These are phyloP conservation scores for Penicillium sp. DNA, from an alignment of 2,329 filamentous ascomycete genomes.

Conservation along the genomic window DNA sequence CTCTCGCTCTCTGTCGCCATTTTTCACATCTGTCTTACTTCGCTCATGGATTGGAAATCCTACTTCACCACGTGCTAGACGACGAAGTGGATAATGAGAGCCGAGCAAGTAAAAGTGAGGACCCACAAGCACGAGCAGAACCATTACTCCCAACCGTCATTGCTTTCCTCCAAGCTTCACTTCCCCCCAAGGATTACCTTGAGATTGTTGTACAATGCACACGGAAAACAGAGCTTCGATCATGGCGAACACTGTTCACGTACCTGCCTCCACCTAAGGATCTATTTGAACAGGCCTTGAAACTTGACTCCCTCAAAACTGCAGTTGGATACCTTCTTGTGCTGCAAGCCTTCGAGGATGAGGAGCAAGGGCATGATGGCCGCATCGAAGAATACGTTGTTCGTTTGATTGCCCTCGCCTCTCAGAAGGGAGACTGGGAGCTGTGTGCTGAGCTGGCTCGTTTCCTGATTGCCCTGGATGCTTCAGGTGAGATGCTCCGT, in stretches of 20 bases:
- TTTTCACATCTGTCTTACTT: slow-evolving; percentile 87
- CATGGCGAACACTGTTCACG: slow-evolving; percentile 86
- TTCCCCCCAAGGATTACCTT: slow-evolving; percentile 64
- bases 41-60: slow-evolving; percentile 79
- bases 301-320: slow-evolving; percentile 79
- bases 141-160: slow-evolving; percentile 44
- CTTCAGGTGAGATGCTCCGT: slow-evolving; percentile 66
- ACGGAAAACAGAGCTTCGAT: slow-evolving; percentile 88
- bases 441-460: slow-evolving; percentile 87
- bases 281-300: slow-evolving; percentile 84
- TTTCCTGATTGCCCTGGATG: slow-evolving; percentile 89
- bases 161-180: slow-evolving; percentile 60
- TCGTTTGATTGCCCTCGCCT: slow-evolving; percentile 69
- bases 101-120: slow-evolving; percentile 22
- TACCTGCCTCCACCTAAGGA: slow-evolving; percentile 84
- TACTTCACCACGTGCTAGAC: slow-evolving; percentile 86
- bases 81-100: slow-evolving; percentile 70
- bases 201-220: slow-evolving; percentile 96
- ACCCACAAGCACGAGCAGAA: slow-evolving; percentile 21
- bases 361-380: slow-evolving; percentile 46
- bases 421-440: slow-evolving; percentile 83
- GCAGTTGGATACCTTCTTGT: slow-evolving; percentile 94
- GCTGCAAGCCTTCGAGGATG: slow-evolving; percentile 65
- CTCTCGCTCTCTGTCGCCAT: slow-evolving; percentile 70
- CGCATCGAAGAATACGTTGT: slow-evolving; percentile 52